phyloP scores from a whole-genome alignment of 208 protist species.

The Acanthamoeba divionensis region DNA sequence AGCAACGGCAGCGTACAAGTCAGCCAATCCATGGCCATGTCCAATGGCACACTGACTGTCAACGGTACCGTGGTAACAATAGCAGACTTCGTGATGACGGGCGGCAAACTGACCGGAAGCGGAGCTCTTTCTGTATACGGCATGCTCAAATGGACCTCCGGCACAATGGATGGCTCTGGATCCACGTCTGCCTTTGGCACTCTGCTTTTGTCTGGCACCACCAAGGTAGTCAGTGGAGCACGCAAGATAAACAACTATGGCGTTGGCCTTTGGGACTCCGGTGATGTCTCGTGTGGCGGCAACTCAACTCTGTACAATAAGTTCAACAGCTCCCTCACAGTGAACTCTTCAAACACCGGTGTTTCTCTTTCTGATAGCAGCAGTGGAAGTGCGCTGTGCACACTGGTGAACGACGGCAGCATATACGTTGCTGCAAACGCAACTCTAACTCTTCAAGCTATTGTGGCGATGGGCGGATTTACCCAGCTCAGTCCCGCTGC shows the following conservation, averaged over 20 bases:
- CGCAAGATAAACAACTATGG: not conserved
- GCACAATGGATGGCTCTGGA: slow-evolving; percentile 16
- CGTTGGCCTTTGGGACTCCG: not conserved
- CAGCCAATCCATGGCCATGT: not conserved
- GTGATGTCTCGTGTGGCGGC: slow-evolving; percentile 17
- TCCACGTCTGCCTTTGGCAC: not conserved
- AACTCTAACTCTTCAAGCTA: not conserved
- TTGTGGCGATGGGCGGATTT: not conserved
- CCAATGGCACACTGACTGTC: not conserved
- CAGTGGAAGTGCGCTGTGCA: not conserved
- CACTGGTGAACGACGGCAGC: not conserved
- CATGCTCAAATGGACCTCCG: not conserved
- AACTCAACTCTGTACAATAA: not conserved
- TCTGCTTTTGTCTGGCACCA: not conserved
- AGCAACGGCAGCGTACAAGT: not conserved
- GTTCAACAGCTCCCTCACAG: not conserved
- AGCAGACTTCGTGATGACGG: not conserved
- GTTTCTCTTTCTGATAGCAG: not conserved
- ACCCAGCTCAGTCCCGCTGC: not conserved
- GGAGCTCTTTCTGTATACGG: not conserved
- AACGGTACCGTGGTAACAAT: not conserved
- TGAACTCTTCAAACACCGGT: not conserved
- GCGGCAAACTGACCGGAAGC: not conserved
- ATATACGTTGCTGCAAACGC: not conserved
- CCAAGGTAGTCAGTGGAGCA: not conserved